Conservation (phyloP, 495 filamentous ascomycete genomes). For the Penicillium cataractarum region DNA sequence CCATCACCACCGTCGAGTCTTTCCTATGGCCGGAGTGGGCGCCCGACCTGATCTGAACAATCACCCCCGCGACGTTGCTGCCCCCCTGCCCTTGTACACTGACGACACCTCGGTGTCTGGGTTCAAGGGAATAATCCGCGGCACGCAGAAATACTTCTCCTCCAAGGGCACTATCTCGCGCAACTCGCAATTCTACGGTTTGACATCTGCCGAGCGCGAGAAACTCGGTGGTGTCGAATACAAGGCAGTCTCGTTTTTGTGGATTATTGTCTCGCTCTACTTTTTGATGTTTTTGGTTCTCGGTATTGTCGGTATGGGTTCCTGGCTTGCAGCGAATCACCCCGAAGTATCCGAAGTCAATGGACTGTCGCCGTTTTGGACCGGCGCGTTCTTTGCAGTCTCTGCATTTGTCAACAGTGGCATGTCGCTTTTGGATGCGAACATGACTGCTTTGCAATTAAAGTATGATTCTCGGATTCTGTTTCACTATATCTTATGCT, state of each 20-base stretch:
- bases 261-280: slow-evolving; percentile 73
- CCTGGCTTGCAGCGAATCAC: slow-evolving; percentile 66
- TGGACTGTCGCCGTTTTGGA: slow-evolving; percentile 67
- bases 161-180: slow-evolving; percentile 58
- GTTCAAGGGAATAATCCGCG: slow-evolving; percentile 32
- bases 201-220: slow-evolving; percentile 70
- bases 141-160: slow-evolving; percentile 43
- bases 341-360: slow-evolving; percentile 63
- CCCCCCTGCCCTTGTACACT: slow-evolving; percentile 21
- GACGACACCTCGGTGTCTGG: slow-evolving; percentile 24
- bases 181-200: slow-evolving; percentile 73
- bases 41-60: slow-evolving; percentile 50
- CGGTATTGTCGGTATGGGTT: slow-evolving; percentile 71
- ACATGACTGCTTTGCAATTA: slow-evolving; percentile 63
- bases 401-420: slow-evolving; percentile 89
- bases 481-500: slow-evolving; percentile 6
- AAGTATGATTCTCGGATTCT: slow-evolving; percentile 26
- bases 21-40: slow-evolving; percentile 57
- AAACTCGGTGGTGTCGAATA: slow-evolving; percentile 81
- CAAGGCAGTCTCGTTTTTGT: slow-evolving; percentile 71
- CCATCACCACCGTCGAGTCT: slow-evolving; percentile 47
- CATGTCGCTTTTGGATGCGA: slow-evolving; percentile 81
- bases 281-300: slow-evolving; percentile 71
- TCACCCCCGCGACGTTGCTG: slow-evolving; percentile 38
- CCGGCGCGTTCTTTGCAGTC: slow-evolving; percentile 48